Base-by-base conservation (phyloP, 2,329 filamentous ascomycete genomes). In the Botrytis hyacinthi region DNA sequence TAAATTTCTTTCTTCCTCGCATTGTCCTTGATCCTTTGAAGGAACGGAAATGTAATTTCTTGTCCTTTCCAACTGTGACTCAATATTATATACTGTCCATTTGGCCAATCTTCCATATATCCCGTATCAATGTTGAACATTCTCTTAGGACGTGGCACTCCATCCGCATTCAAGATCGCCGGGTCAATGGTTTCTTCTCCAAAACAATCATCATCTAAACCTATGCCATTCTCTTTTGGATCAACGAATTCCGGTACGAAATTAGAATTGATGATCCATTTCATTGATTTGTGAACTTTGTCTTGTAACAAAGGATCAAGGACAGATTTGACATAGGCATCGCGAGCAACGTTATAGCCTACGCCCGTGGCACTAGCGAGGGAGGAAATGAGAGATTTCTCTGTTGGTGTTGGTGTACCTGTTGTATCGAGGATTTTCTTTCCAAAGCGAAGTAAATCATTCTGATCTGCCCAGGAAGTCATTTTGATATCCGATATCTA, bases 51-150 rank as follows among this genome's bases (percentile, higher is more conserved):
- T 29, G 76, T 77, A 18, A 82, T 75, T 70, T 82, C 81, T 14
- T 70, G 65, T 4, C 80, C 81, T 74, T 82, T 82, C 81, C 81
- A 83, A 48, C 80, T 80, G 62, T 82, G 81, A 4, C 81, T 82
- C 2, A 82, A 75, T 72, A 83, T 82, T 40, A 80, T 81, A 71
- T 82, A 83, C 54, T 82, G 80, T 35, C 79, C 79, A 44, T 75
- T 74, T 3, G 76, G 78, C 51, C 76, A 78, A 51, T 78, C 75
- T 4, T 81, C 78, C 54, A 82, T 73, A 51, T 81, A 79, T 18
- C 76, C 77, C 4, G 81, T 82, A 26, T 80, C 79, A 46, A 82
- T 66, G 71, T 82, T 79, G 60, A 83, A 80, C 81, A 83, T 82
- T 59, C 80, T 79, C 32, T 78, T 70, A 16, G 81, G 81, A 32